phyloP scores from a whole-genome alignment of 1,284 basidiomycete species.

The Ustilago cynodontis region DNA sequence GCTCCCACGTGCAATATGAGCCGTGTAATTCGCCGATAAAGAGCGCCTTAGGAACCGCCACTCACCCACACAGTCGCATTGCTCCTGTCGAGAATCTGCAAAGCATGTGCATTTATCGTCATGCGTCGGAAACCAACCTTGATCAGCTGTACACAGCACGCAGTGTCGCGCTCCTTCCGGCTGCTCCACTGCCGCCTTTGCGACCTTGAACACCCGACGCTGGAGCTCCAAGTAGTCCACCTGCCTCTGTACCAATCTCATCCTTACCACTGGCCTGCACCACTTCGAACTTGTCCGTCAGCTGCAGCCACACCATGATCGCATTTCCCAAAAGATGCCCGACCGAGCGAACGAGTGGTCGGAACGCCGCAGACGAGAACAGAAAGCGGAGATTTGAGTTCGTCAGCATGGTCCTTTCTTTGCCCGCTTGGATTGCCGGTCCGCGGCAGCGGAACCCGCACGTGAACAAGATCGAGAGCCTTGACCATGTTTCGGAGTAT shows the following conservation, averaged over 20 bases:
- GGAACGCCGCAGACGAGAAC: background rate
- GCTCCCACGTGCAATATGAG: background rate
- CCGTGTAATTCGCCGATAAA: background rate
- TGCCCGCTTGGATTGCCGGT: background rate
- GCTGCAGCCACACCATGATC: conserved; percentile 25
- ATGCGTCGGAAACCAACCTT: background rate
- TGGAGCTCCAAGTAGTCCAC: conserved; percentile 11
- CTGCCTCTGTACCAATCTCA: conserved; percentile 22
- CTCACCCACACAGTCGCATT: background rate
- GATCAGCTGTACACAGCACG: conserved; percentile 34
- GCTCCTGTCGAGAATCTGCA: background rate
- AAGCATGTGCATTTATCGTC: conserved; percentile 1
- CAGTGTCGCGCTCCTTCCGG: conserved; percentile 18
- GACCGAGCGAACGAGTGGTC: background rate
- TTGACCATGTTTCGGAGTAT: conserved; percentile 1
- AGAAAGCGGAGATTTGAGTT: background rate
- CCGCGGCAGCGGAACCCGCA: background rate
- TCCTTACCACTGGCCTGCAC: conserved; percentile 37
- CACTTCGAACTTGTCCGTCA: conserved; percentile 64
- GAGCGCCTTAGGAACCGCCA: background rate
- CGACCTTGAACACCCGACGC: conserved; percentile 8
- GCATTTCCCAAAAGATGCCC: background rate
- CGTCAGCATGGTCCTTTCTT: conserved; percentile 18
- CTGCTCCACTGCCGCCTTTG: conserved; percentile 12
- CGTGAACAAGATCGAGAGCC: conserved; percentile 1